Evolutionary conservation across 495 filamentous ascomycete species (phyloP).

Genomic region (Chaetomium fimeti): DNA sequence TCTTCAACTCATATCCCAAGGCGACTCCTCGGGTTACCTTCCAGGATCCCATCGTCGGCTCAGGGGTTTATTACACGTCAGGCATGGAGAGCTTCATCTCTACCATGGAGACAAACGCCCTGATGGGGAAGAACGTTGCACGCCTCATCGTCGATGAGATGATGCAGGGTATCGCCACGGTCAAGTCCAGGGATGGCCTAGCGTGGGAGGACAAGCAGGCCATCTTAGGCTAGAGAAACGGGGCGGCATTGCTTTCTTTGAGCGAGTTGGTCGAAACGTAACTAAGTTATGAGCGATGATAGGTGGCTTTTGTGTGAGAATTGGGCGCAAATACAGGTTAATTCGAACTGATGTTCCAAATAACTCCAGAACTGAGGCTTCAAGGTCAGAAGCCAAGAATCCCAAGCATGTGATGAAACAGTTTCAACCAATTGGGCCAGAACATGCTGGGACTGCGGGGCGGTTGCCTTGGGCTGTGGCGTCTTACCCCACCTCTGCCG

Average conservation of each 20-base stretch:
- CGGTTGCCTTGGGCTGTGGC: neutral
- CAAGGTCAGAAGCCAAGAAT: too few species aligned
- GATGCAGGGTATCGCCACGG: constrained; percentile 19
- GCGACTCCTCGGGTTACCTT: constrained; percentile 81
- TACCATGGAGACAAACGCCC: constrained; percentile 94
- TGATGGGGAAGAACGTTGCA: constrained; percentile 96
- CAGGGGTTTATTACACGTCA: constrained; percentile 81
- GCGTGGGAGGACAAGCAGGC: neutral
- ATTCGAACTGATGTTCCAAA: too few species aligned
- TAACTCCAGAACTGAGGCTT: too few species aligned
- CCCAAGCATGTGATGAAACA: too few species aligned
- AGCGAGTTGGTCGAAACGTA: too few species aligned
- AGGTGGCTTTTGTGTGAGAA: too few species aligned
- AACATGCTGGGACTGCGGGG: too few species aligned
- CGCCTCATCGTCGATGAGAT: constrained; percentile 65
- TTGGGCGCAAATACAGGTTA: too few species aligned
- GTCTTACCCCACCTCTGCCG: neutral
- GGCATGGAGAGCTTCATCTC: constrained; percentile 94
- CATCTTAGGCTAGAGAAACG: neutral
- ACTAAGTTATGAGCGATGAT: too few species aligned
- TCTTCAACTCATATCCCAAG: constrained; percentile 84
- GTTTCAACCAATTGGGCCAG: too few species aligned
- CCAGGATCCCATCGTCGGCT: constrained; percentile 69
- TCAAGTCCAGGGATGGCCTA: constrained; percentile 1
- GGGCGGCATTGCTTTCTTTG: neutral